Evolutionary conservation across 768 basidiomycete genomes (phyloP), one percentile per base, ranked within the genome.

Genomic region (Lactarius indigo): DNA sequence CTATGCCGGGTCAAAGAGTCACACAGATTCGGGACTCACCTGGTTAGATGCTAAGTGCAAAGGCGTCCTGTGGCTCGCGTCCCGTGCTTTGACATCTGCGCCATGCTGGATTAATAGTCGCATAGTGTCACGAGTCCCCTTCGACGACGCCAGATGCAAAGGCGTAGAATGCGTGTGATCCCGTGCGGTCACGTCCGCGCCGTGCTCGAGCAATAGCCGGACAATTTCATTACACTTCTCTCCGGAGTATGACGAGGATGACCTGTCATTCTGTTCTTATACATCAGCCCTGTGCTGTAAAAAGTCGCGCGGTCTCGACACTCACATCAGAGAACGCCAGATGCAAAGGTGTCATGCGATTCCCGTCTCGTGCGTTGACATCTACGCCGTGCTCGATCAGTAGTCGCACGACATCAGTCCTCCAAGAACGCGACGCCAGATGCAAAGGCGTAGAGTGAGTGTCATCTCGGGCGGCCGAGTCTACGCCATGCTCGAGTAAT

Each of bases 271-370:
- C n/a, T n/a, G n/a, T n/a, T n/a, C n/a, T n/a, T n/a, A n/a, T n/a
- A n/a, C n/a, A n/a, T n/a, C n/a, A n/a, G n/a, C n/a, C n/a, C n/a
- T n/a, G n/a, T n/a, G n/a, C n/a, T n/a, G n/a, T n/a, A n/a, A n/a
- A n/a, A n/a, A n/a, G n/a, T n/a, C n/a, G n/a, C n/a, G n/a, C n/a
- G n/a, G n/a, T n/a, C n/a, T n/a, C n/a, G n/a, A n/a, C n/a, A n/a
- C 9, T 9, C 6, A 6, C 6, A 0, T 1, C 0, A 1, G 7
- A 33, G 7, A 10, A n/a, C 9, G 12, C 47, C 5, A 50, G n/a
- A 23, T 50, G 47, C 12, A 50, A 23, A 44, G 20, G 42, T 2
- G 20, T n/a, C 0, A 1, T 9, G 0, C 10, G 20, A 7, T 2
- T 44, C 18, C 18, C 18, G 9, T 44, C 20, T 3, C 2, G 20